phyloP scores from a whole-genome alignment of 305 asterid genomes.

The Plantago rigida region DNA sequence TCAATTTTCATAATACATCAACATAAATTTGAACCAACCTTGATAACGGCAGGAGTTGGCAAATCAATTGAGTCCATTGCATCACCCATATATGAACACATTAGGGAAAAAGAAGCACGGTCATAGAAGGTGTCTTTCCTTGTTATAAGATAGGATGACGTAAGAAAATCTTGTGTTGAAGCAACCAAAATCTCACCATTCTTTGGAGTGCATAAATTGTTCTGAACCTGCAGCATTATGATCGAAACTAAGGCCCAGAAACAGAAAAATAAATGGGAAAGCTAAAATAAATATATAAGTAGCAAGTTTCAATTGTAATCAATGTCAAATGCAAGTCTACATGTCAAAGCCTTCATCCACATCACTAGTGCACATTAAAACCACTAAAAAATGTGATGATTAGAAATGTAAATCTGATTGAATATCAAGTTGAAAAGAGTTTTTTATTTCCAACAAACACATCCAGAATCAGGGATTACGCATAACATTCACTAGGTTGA shows the following conservation, averaged over 20 bases:
- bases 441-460: too few relatives aligned
- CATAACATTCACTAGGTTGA: too few relatives aligned
- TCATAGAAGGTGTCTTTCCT: conserved; percentile 95
- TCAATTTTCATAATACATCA: conserved; percentile 7
- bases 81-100: conserved; percentile 82
- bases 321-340: background rate
- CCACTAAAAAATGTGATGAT: too few relatives aligned
- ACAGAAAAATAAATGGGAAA: conserved; percentile 14
- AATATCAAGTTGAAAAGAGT: too few relatives aligned
- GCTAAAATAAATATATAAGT: conserved; percentile 3
- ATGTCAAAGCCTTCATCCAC: background rate
- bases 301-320: conserved; percentile 1
- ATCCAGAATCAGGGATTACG: too few relatives aligned
- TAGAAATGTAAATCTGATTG: too few relatives aligned
- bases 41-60: conserved; percentile 78
- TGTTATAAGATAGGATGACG: conserved; percentile 87
- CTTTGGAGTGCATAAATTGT: conserved; percentile 96
- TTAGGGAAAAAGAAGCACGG: conserved; percentile 80
- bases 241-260: conserved; percentile 19
- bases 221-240: conserved; percentile 75
- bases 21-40: conserved; percentile 40
- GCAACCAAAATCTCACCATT: conserved; percentile 99
- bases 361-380: too few relatives aligned
- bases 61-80: conserved; percentile 82
- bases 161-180: conserved; percentile 91